Base-by-base conservation (phyloP, 108 stramenopile genomes). In the Cyclotella atomus region DNA sequence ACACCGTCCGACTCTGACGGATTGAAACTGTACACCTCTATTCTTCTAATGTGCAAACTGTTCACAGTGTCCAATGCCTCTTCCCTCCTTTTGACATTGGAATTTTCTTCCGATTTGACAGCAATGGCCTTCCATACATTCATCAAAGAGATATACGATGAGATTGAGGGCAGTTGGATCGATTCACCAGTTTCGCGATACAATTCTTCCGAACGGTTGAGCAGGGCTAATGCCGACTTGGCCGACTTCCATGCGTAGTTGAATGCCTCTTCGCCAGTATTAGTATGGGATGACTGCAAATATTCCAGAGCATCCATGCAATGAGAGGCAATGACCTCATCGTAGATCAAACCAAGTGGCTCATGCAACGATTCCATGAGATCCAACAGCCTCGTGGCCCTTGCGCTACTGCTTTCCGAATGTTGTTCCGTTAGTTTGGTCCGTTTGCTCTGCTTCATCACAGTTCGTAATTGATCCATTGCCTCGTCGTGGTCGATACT, bases 71-170 rank as follows among this genome's bases (percentile, higher is more conserved):
- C 49, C 49, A 78, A 49, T 38, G 77, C 77, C 65, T 78, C 77
- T 12, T 78, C 77, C 23, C 64, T 43, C 35, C 49, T 76, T 59
- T 43, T 78, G 53, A 65, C 54, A 19, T 49, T 50, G 0, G 12
- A 33, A 2, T 46, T 59, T 30, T 33, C 64, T 65, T 56, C 68
- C 5, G 24, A 68, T 10, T 44, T 52, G 0, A 71, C 70, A 19
- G 70, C 77, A 27, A 78, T 27, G 24, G 77, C 77, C 68, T 65
- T 78, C 47, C 65, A 78, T 7, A 66, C 70, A 59, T 78, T 70
- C 70, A 78, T 78, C 16, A 71, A 53, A 43, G 69, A 43, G 19
- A 66, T 64, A 65, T 78, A 78, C 9, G 77, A 78, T 4, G 77
- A 78, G 25, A 71, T 57, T 27, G 62, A 28, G 2, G 77, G 77